Evolutionary conservation across 2,329 filamentous ascomycete genomes (phyloP), one percentile per base, ranked within the genome.

Genomic region (Periconia macrospinosa): DNA sequence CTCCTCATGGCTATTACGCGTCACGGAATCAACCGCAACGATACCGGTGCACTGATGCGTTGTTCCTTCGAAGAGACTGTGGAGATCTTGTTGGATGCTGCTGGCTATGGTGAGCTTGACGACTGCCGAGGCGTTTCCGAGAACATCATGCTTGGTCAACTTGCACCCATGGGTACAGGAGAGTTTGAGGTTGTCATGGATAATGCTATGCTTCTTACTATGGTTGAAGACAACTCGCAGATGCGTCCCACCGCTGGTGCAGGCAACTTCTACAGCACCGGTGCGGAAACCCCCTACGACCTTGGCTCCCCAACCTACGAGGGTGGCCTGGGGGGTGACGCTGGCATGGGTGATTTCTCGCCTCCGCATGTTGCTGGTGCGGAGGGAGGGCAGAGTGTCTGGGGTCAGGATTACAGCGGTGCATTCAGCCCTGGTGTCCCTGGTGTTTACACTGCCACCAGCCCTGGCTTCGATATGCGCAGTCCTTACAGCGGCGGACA

Each of bases 11-110:
- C 94, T 14, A 93, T 99, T 59, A 99, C 94, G 52, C 90, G 94
- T 76, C 94, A 99, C 72, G 94, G 94, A 78, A 99, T 99, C 80
- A 99, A 99, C 80, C 87, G 94, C 67, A 91, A 93, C 23, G 94
- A 99, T 71, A 99, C 95, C 57, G 94, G 94, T 80, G 95, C 94
- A 10, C 83, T 99, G 67, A 99, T 99, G 94, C 89, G 94, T 75
- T 99, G 95, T 82, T 99, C 94, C 1, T 99, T 99, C 78, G 94
- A 99, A 77, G 95, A 99, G 76, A 99, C 94, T 0, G 94, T 99
- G 41, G 95, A 99, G 72, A 99, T 99, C 80, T 81, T 99, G 49
- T 86, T 99, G 18, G 94, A 99, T 72, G 95, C 94, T 56, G 94
- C 94, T 20, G 91, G 92, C 15, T 91, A 91, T 47, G 94, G 94